Evolutionary conservation across 2,329 filamentous ascomycete genomes (phyloP), one percentile per base, ranked within the genome.

Genomic region (Sporothrix luriei): DNA sequence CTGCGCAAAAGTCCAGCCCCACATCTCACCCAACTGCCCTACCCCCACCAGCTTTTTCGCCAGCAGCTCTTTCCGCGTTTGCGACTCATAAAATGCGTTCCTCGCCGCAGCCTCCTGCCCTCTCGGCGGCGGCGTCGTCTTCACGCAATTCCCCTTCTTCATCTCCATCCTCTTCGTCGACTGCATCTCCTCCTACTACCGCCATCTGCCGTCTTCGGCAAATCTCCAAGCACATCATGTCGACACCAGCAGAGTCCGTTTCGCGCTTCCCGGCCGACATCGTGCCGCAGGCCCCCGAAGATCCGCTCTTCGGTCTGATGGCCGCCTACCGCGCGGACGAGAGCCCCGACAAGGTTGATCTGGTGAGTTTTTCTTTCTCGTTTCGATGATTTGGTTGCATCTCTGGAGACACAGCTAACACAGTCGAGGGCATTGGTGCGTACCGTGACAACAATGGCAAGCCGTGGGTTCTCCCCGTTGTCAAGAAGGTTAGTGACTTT

Each of bases 361-460:
- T 99, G 81, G 94, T 95, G 78, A 87, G 84, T 71, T 16, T 16
- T 61, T 46, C 16, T 24, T 19, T 61, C n/a, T 54, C n/a, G 51
- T 66, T 70, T 48, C 16, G 51, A 38, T 52, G 11, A 29, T 21
- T 4, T 19, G 10, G 16, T n/a, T 10, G 11, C n/a, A 2, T 19
- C 4, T 46, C 4, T 16, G 9, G 46, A 9, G 13, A 14, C 29
- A 43, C 52, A 21, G 40, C 33, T 66, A 57, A 66, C 64, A 61
- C 26, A 40, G 51, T 51, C 51, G 61, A 88, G 86, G 88, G 88
- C 70, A 89, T 98, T 82, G 95, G 95, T 75, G 95, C 95, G 71
- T 99, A 99, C 82, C 87, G 95, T 78, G 95, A 97, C 78, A 86
- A 98, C 82, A 91, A 94, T 78, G 94, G 93, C 72, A 98, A 98